Base-by-base conservation (phyloP, 768 basidiomycete species). In the Mycena kentingensis region DNA sequence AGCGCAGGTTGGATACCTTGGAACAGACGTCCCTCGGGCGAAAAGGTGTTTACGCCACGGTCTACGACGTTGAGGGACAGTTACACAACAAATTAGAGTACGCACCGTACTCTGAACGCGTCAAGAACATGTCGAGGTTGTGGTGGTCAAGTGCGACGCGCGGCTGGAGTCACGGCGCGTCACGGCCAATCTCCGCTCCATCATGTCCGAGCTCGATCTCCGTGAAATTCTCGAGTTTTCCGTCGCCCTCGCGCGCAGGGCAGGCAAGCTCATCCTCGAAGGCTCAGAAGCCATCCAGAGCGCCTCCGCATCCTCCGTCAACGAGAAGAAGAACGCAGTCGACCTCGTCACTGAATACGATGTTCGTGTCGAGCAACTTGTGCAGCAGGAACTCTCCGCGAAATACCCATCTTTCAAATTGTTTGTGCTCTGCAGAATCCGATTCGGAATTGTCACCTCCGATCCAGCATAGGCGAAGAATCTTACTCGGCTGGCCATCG, bases 41-140 rank as follows among this genome's bases (percentile, higher is more conserved):
- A 98, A 78, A 98, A 98, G 60, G 96, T 98, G 77, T 97, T 98
- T 51, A 98, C 94, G 78, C 94, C 95, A 65, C 95, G 88, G 73
- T 98, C 95, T 92, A 4, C 22, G 55, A 31, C 18, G 50, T 26
- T 52, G 38, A 41, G 29, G 24, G 13, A 10, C 22, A 2, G 22
- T 29, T 19, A 12, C 4, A 1, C 31, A 21, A 34, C 31, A 31
- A 27, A 45, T 68, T 39, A 51, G 38, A 34, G n/a, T 26, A 54
- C 73, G 44, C 60, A 90, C 92, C 92, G 73, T 93, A 95, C 80
- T 94, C 92, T 77, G 92, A 94, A 78, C 92, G 88, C 75, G 92
- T 93, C 73, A 93, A 81, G 70, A 94, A 94, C 92, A 94, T 94
- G 66, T 63, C 71, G 54, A 51, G n/a, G n/a, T n/a, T n/a, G 42